phyloP scores from a whole-genome alignment of 169 alveolate genomes.

The Plasmodium gonderi region DNA sequence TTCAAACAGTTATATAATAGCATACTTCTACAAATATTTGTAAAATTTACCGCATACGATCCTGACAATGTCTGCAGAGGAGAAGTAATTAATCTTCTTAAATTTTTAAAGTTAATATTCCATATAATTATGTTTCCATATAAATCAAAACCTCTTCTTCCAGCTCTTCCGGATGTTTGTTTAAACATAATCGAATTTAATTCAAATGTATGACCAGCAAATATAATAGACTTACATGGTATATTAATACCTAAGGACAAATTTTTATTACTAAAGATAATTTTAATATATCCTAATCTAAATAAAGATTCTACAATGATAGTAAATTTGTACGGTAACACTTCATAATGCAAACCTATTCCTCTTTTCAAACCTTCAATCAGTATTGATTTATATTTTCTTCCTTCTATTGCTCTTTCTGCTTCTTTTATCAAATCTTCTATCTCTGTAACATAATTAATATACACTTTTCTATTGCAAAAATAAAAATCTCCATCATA shows the following conservation, averaged over 20 bases:
- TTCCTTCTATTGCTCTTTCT: constrained; percentile 79
- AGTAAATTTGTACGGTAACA: constrained; percentile 84
- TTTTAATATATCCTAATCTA: constrained; percentile 88
- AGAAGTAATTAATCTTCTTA: constrained; percentile 83
- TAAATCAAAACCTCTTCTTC: constrained; percentile 94
- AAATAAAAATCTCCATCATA: constrained; percentile 90
- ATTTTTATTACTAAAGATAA: constrained; percentile 89
- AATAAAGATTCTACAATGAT: constrained; percentile 88
- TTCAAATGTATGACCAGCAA: constrained; percentile 88
- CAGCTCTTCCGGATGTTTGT: constrained; percentile 94
- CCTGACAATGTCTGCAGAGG: constrained; percentile 87
- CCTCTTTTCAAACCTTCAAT: constrained; percentile 91
- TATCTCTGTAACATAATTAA: constrained; percentile 82
- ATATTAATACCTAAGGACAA: constrained; percentile 94
- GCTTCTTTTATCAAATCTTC: constrained; percentile 83
- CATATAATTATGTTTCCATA: constrained; percentile 92
- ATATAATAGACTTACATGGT: constrained; percentile 91
- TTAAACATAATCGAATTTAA: constrained; percentile 91
- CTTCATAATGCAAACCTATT: constrained; percentile 93
- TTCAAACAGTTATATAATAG: constrained; percentile 47
- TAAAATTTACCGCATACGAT: constrained; percentile 58
- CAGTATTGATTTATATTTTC: constrained; percentile 78
- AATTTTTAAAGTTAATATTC: constrained; percentile 89
- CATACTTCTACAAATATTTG: constrained; percentile 73
- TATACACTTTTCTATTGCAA: constrained; percentile 82